Conservation (phyloP, 2,329 filamentous ascomycete genomes). For the Didymella glomerata region DNA sequence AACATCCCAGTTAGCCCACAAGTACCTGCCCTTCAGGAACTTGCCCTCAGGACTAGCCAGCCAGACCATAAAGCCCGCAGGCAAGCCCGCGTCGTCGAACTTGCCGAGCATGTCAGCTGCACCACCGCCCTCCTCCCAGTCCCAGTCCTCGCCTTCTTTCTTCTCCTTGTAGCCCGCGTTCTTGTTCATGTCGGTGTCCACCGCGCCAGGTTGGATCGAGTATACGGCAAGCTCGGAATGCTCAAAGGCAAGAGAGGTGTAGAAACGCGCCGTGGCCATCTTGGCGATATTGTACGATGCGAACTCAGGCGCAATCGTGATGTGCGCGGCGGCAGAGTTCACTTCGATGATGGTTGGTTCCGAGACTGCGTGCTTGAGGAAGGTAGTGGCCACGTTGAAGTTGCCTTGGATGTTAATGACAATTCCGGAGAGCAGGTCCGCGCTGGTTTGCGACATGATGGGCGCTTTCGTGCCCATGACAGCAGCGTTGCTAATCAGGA, state of each 20-base stretch:
- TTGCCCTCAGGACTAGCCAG: constrained; percentile 5
- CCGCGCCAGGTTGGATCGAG: constrained; percentile 54
- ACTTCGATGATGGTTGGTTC: neutral
- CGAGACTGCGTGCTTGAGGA: constrained; percentile 1
- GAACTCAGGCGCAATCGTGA: constrained; percentile 21
- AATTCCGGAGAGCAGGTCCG: neutral
- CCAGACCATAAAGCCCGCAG: constrained; percentile 7
- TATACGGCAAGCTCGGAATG: constrained; percentile 52
- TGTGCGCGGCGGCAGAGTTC: constrained; percentile 19
- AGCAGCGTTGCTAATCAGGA: neutral
- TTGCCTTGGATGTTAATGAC: neutral
- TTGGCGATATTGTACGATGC: constrained; percentile 50
- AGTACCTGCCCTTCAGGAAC: constrained; percentile 36
- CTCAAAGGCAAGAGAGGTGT: constrained; percentile 48
- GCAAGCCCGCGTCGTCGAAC: constrained; percentile 1
- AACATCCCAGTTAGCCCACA: constrained; percentile 38
- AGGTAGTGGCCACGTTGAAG: constrained; percentile 3
- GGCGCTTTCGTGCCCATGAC: neutral
- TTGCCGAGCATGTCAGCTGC: constrained; percentile 3
- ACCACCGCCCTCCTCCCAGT: constrained; percentile 9
- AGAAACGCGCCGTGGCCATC: constrained; percentile 47
- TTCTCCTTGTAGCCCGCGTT: constrained; percentile 21
- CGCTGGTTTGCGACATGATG: neutral
- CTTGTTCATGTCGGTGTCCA: constrained; percentile 51
- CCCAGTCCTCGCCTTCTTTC: constrained; percentile 30